Percentiles rank a stretch among this genome's conserved stretches.
These are phyloP conservation scores for Pyrus betulifolia DNA, from an alignment of 306 rosid species.

Conservation along the genomic window DNA sequence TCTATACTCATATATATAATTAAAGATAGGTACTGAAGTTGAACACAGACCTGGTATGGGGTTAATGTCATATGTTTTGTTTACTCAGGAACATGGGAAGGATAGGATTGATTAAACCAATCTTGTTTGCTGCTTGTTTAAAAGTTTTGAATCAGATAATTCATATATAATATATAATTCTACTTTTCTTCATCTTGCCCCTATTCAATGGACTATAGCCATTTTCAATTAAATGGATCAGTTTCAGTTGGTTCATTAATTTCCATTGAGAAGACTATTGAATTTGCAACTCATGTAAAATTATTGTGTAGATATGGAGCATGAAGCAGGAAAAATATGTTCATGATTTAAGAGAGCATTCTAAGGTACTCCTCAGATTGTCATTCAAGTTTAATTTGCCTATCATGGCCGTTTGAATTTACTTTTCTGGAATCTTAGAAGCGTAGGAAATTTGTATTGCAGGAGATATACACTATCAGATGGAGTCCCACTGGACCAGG, in stretches of 20 bases:
- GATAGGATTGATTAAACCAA: neutral
- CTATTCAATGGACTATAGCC: neutral
- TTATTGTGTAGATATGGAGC: conserved; percentile 78
- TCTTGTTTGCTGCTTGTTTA: neutral
- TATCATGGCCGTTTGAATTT: neutral
- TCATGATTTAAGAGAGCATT: conserved; percentile 84
- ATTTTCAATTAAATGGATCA: neutral
- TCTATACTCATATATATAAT: neutral
- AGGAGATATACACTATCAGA: conserved; percentile 91
- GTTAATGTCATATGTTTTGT: neutral
- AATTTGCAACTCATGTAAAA: conserved; percentile 2
- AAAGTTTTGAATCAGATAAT: neutral
- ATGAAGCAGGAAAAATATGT: conserved; percentile 77
- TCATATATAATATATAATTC: neutral
- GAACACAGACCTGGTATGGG: neutral
- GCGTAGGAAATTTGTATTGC: conserved; percentile 15
- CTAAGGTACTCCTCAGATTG: conserved; percentile 46
- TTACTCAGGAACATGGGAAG: neutral
- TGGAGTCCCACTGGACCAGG: conserved; percentile 96
- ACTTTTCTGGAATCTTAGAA: neutral
- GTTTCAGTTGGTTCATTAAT: neutral
- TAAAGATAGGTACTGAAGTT: neutral
- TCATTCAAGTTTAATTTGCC: neutral
- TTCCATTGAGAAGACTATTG: neutral
- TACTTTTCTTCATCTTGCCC: neutral